Evolutionary conservation across 1,139 yeast species (phyloP), one percentile per base, ranked within the genome.

Genomic region (Suhomyces atakaporum): DNA sequence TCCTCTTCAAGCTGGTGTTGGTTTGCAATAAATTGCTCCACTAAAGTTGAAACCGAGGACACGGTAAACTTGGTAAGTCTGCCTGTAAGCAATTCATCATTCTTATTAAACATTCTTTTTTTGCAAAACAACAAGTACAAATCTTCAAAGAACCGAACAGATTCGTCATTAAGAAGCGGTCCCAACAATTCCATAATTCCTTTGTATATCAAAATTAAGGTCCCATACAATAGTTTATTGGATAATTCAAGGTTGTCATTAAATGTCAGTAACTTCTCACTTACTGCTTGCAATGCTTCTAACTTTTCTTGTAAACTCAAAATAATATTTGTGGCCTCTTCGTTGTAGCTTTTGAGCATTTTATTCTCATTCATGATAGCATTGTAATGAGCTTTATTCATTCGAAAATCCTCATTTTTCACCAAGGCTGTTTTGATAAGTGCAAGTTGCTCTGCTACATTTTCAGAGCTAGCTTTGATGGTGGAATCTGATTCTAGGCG

Each of bases 91-190:
- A 36, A 32, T 7, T 22, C 7, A 27, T 54, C 49, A 3, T 33
- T 38, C 16, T 43, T 44, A 12, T 37, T 32, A 22, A 49, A 44
- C 9, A 41, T 13, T 7, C 31, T 36, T 12, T 37, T 42, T n/a
- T 31, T 18, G n/a, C 27, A 27, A 12, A 57, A 39, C 4, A 44
- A 38, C 8, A 39, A 27, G 15, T 43, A 41, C 13, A 56, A 29
- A 10, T 45, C 42, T 7, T 33, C 34, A 33, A 51, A 46, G 26
- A 46, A 49, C 1, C 31, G 32, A 10, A 43, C 36, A 10, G 62
- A 50, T 29, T 58, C 62, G 7, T 50, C 48, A 29, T 53, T 44
- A 37, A 57, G 40, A 43, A 55, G 42, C 7, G 59, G 59, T 24
- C 43, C 33, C 23, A 58, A 40, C 7, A 42, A 16, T 7, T 27